Percentiles rank a stretch among this genome's conserved stretches.
Conservation (phyloP, 352 stramenopile genomes). For the Hyaloperonospora brassicae region DNA sequence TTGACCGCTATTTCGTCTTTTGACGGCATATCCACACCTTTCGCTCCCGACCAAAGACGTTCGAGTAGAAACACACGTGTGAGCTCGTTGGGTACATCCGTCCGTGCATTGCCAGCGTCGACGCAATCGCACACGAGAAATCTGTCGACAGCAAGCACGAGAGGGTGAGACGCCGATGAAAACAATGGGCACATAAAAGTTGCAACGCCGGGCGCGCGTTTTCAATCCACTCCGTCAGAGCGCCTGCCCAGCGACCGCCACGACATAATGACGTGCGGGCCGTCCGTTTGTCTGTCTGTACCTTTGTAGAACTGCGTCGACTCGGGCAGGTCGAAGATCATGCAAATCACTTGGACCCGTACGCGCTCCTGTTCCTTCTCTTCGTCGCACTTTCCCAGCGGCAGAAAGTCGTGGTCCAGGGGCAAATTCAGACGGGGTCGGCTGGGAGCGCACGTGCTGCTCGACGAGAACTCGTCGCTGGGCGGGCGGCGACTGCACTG, state of each 20-base stretch:
- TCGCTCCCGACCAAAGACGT: conserved; percentile 79
- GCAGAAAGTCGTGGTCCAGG: conserved; percentile 41
- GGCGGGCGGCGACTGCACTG: conserved; percentile 7
- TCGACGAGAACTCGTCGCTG: conserved; percentile 23
- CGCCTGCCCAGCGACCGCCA: too few relatives aligned
- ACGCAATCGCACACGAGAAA: conserved; percentile 75
- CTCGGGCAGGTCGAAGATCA: conserved; percentile 74
- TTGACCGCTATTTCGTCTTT: background rate
- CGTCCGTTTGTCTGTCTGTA: conserved; percentile 10
- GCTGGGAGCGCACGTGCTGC: conserved; percentile 15
- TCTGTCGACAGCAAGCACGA: conserved; percentile 28
- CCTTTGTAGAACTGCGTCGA: conserved; percentile 75
- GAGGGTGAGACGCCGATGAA: conserved; percentile 3
- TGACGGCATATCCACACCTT: conserved; percentile 37
- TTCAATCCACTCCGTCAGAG: too few relatives aligned
- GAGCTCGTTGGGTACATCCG: conserved; percentile 82
- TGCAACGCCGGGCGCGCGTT: background rate
- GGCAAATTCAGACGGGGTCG: conserved; percentile 28
- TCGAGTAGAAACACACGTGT: conserved; percentile 84
- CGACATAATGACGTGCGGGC: too few relatives aligned
- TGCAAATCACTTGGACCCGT: conserved; percentile 79
- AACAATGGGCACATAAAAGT: background rate
- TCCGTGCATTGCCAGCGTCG: conserved; percentile 76
- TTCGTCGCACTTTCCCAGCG: conserved; percentile 29
- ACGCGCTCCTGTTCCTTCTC: conserved; percentile 53